A percentile compares a stretch with the other conserved stretches of the same genome.
These are phyloP conservation scores for Yarrowia sp. DNA, from an alignment of 805 yeast genomes.

Conservation along the genomic window DNA sequence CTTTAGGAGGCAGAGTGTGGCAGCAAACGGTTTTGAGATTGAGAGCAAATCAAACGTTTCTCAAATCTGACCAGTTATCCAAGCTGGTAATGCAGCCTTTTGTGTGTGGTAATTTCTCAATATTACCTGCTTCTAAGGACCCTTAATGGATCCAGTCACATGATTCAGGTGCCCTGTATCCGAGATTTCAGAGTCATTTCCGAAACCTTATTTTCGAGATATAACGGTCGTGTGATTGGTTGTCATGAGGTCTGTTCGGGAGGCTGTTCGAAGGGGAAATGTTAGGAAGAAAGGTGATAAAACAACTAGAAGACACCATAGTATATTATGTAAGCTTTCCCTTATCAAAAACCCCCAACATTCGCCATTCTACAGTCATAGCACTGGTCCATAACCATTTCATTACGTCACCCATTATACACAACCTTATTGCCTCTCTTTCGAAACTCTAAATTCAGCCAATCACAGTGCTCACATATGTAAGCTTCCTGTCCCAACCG, in stretches of 20 bases:
- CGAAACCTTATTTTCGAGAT: background rate
- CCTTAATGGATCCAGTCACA: no score
- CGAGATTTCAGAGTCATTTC: conserved; percentile 3
- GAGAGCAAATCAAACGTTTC: no score
- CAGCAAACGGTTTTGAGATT: no score
- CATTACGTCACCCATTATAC: background rate
- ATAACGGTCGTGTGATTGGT: background rate
- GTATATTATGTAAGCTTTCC: no score
- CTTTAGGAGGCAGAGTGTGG: background rate
- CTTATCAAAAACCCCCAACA: no score
- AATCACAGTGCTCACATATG: background rate
- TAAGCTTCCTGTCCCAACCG: conserved; percentile 2
- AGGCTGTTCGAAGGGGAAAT: no score
- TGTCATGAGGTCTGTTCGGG: background rate
- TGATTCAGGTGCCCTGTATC: background rate
- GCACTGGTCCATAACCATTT: background rate
- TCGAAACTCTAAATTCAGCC: background rate
- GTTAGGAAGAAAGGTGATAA: no score
- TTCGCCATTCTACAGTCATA: background rate
- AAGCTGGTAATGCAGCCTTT: background rate
- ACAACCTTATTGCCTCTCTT: background rate
- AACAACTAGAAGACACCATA: no score
- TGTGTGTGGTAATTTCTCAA: no score
- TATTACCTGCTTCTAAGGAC: no score
- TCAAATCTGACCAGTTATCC: no score